Evolutionary conservation across 2,329 filamentous ascomycete genomes (phyloP).

Genomic region (Colletotrichum horii): DNA sequence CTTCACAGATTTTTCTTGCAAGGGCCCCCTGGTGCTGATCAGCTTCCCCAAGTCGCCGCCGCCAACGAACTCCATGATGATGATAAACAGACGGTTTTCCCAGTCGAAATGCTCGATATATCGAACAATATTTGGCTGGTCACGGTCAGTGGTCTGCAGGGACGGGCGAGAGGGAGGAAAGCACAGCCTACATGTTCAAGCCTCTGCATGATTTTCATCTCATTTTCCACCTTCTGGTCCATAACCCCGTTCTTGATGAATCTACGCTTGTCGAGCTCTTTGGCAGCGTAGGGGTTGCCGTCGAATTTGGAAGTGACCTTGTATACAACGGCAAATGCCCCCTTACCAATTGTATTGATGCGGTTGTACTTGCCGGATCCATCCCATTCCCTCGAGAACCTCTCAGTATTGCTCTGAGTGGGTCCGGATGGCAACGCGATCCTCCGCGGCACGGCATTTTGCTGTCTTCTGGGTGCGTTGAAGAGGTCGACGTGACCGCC

Average conservation of each 20-base stretch:
- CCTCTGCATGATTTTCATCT: constrained; percentile 93
- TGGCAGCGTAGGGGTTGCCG: constrained; percentile 85
- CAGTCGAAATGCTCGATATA: constrained; percentile 90
- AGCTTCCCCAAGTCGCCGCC: constrained; percentile 83
- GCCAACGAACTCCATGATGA: constrained; percentile 93
- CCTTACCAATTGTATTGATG: constrained; percentile 82
- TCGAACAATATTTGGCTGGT: constrained; percentile 83
- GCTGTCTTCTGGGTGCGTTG: constrained; percentile 15
- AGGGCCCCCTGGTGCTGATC: constrained; percentile 63
- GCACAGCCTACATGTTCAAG: constrained; percentile 74
- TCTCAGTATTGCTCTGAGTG: constrained; percentile 37
- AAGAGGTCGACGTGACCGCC: constrained; percentile 49
- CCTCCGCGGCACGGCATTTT: constrained; percentile 14
- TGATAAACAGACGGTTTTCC: constrained; percentile 84
- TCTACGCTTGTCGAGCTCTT: constrained; percentile 90
- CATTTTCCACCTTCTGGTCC: constrained; percentile 92
- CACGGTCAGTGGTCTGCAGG: neutral
- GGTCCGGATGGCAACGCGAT: constrained; percentile 22
- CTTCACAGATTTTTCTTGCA: constrained; percentile 74
- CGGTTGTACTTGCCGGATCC: constrained; percentile 87
- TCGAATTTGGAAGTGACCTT: constrained; percentile 86
- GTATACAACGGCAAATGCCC: constrained; percentile 94
- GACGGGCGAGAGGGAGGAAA: neutral
- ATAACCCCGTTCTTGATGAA: constrained; percentile 93
- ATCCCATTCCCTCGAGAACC: constrained; percentile 72